Base-by-base conservation (phyloP, 306 rosid genomes). In the Vigna mungo region DNA sequence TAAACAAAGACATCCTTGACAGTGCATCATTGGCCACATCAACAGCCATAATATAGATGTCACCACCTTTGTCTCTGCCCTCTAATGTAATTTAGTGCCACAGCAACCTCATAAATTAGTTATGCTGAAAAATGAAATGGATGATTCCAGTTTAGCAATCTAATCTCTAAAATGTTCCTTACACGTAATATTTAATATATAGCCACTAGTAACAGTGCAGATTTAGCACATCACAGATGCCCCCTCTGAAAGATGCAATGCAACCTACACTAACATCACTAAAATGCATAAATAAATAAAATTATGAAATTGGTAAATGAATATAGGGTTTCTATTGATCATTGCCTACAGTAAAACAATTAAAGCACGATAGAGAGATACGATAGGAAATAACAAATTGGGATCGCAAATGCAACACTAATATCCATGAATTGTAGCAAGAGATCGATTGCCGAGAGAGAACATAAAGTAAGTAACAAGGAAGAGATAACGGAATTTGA, bases 101-200 rank as follows among this genome's bases (percentile, higher is more conserved):
- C 16, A 13, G 8, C 36, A 10, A 21, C 16, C 30, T 55, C 32
- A 20, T 21, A 15, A 55, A 20, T 21, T 21, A 21, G 23, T 20
- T 55, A 56, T 23, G 4, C n/a, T 4, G 62, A 56, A 58, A 54
- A 20, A 13, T 25, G 21, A 30, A 48, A 60, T 9, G 56, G 71
- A 66, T 39, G 51, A 30, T 41, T 52, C 76, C 10, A 67, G 11
- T 41, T 37, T 70, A 30, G 39, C 72, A 74, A 43, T 43, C 73
- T 21, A 62, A 78, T 68, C 58, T 68, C 49, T 21, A 83, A 79
- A 74, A 60, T 58, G 15, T 20, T 53, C 78, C 30, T 30, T 47
- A 54, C 7, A 55, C 63, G 34, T 13, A 17, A 30, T 21, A 41
- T 25, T 49, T 48, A 25, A 37, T 39, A 56, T 36, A 21, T 16